Evolutionary conservation across 2,329 filamentous ascomycete genomes (phyloP).

Genomic region (Colletotrichum salicis): DNA sequence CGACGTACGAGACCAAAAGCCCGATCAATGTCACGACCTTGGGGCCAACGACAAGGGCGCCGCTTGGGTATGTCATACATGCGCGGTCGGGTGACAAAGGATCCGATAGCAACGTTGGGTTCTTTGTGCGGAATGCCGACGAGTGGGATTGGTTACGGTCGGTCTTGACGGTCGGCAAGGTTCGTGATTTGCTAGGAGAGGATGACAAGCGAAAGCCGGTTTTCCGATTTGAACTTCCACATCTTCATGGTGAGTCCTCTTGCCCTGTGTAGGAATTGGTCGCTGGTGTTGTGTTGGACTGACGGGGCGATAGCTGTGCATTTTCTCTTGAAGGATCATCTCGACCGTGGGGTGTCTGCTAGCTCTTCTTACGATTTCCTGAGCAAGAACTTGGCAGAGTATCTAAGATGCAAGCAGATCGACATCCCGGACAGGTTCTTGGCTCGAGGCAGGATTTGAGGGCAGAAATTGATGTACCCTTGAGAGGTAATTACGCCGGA

Average conservation of each 20-base stretch:
- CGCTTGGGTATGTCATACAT: slow-evolving; percentile 45
- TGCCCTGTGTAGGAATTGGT: not conserved
- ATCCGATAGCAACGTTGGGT: slow-evolving; percentile 47
- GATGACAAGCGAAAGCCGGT: slow-evolving; percentile 50
- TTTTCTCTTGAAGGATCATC: slow-evolving; percentile 56
- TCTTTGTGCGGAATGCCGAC: slow-evolving; percentile 36
- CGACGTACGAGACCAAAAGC: slow-evolving; percentile 41
- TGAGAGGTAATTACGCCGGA: not conserved
- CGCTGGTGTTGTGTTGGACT: not conserved
- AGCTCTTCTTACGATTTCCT: slow-evolving; percentile 45
- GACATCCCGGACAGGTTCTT: slow-evolving; percentile 43
- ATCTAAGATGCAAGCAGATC: slow-evolving; percentile 42
- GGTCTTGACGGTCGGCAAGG: slow-evolving; percentile 50
- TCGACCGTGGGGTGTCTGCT: slow-evolving; percentile 35
- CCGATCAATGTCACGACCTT: slow-evolving; percentile 41
- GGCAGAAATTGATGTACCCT: not conserved
- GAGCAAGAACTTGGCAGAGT: slow-evolving; percentile 45
- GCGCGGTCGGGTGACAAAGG: slow-evolving; percentile 54
- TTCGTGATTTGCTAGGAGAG: slow-evolving; percentile 51
- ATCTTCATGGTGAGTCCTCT: slow-evolving; percentile 21
- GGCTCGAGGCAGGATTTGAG: slow-evolving; percentile 37
- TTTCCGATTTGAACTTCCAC: slow-evolving; percentile 58
- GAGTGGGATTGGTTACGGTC: slow-evolving; percentile 45
- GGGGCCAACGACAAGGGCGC: slow-evolving; percentile 42
- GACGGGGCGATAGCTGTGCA: slow-evolving; percentile 40